Base-by-base conservation (phyloP, 176 grass and related monocot genomes). In the Typha latifolia region DNA sequence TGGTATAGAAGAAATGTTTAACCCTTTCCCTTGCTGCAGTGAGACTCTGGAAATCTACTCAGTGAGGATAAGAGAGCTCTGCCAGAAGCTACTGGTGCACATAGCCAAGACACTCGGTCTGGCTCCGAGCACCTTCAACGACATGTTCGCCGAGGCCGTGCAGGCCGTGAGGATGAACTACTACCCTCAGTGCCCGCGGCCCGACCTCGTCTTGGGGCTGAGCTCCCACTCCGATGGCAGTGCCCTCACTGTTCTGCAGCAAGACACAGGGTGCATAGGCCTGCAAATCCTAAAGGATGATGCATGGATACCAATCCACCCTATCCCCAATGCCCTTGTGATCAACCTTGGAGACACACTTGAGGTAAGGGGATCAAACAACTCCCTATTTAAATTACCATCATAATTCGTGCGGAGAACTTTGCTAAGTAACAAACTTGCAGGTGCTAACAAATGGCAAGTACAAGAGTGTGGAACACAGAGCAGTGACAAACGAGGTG, bases 401-500 rank as follows among this genome's bases (percentile, higher is more conserved):
- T 52, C 48, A 27, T 0, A n/a, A 4, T 5, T 53, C 4, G 9
- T 2, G 14, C 14, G 14, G 18, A 4, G 12, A 55, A 18, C 51
- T 26, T 26, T 26, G 24, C 24, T 26, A 37, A 48, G 20, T 47
- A 6, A 37, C 11, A 20, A n/a, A 67, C 27, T 18, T 21, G 47
- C 78, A 87, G 80, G 78, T 96, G 10, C 48, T 96, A 12, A 96
- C 88, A 9, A 91, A 96, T 67, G 83, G 88, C 19, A 91, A 75
- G 67, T 96, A 96, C 88, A 86, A 73, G 85, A 96, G 93, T 66
- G 85, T 96, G 15, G 93, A 91, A 69, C 93, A 96, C 88, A 62
- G 93, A 24, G 93, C 80, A 29, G 78, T 89, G 24, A 86, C 82
- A 18, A 80, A 57, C 75, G 15, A 64, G 64, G 66, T 84, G 66